These are phyloP conservation scores for Boletus fagicola DNA, from an alignment of 768 basidiomycete species.

Conservation along the genomic window DNA sequence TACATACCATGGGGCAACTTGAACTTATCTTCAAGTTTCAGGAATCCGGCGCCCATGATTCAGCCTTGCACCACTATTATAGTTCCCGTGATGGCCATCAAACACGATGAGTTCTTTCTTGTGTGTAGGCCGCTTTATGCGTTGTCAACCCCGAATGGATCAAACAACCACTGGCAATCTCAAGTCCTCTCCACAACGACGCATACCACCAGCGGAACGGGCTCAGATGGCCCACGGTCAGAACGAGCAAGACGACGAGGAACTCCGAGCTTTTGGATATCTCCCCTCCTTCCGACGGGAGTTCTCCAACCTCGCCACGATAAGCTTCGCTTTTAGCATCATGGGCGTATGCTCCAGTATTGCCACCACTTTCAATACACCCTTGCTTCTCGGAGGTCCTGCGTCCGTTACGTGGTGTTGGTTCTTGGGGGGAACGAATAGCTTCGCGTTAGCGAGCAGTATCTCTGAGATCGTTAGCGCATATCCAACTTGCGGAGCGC, in stretches of 20 bases:
- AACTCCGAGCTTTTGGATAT: slow-evolving; percentile 31
- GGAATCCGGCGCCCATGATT: too few species aligned
- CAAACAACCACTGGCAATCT: not conserved
- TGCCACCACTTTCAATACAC: slow-evolving; percentile 39
- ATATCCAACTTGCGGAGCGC: slow-evolving; percentile 31
- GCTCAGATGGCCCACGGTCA: not conserved
- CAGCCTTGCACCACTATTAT: not conserved
- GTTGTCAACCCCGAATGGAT: not conserved
- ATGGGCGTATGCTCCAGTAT: slow-evolving; percentile 40
- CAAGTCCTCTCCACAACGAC: not conserved
- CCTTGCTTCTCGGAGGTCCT: slow-evolving; percentile 37
- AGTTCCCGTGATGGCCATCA: not conserved
- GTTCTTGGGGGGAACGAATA: slow-evolving; percentile 30
- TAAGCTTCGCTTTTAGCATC: slow-evolving; percentile 34
- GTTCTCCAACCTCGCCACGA: slow-evolving; percentile 41
- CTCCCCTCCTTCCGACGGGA: slow-evolving; percentile 40
- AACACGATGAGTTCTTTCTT: not conserved
- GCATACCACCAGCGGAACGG: not conserved
- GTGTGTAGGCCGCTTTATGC: not conserved
- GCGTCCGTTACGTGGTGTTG: slow-evolving; percentile 39
- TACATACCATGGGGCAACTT: not conserved
- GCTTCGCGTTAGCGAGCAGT: slow-evolving; percentile 31
- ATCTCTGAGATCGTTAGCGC: slow-evolving; percentile 33
- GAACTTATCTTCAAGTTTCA: too few species aligned
- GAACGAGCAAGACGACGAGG: slow-evolving; percentile 18